Evolutionary conservation across 1,284 basidiomycete species (phyloP).

Genomic region (Puccinia novopanici): DNA sequence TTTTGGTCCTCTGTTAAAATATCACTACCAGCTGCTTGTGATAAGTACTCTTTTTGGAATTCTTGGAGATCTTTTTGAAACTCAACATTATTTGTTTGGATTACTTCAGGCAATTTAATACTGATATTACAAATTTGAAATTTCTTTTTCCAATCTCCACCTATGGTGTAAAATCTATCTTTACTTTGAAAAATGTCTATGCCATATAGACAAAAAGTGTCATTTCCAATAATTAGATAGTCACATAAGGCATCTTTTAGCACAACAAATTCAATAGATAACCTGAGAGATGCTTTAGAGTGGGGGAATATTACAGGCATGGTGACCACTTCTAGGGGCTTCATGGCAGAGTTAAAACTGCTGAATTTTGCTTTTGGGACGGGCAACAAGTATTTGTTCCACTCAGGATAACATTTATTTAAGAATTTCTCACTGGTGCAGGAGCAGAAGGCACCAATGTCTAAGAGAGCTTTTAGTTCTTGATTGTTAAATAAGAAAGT

Average conservation of each 20-base stretch:
- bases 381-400: no score
- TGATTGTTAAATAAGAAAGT: no score
- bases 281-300: constrained; percentile 13
- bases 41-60: neutral
- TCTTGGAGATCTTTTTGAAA: neutral
- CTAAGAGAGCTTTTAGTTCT: no score
- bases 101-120: neutral
- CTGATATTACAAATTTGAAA: constrained; percentile 4
- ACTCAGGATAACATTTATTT: no score
- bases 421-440: no score
- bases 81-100: neutral
- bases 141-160: constrained; percentile 31
- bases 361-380: constrained; percentile 12
- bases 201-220: constrained; percentile 11
- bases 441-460: no score
- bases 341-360: constrained; percentile 14
- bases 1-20: neutral
- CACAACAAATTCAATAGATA: neutral
- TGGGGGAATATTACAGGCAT: constrained; percentile 15
- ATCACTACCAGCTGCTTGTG: neutral
- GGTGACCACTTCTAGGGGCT: neutral
- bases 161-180: constrained; percentile 18
- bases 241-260: constrained; percentile 12
- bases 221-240: constrained; percentile 15
- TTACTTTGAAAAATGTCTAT: constrained; percentile 21